These are phyloP conservation scores for Cornus kousa DNA, from an alignment of 148 eudicot genomes.

Conservation along the genomic window DNA sequence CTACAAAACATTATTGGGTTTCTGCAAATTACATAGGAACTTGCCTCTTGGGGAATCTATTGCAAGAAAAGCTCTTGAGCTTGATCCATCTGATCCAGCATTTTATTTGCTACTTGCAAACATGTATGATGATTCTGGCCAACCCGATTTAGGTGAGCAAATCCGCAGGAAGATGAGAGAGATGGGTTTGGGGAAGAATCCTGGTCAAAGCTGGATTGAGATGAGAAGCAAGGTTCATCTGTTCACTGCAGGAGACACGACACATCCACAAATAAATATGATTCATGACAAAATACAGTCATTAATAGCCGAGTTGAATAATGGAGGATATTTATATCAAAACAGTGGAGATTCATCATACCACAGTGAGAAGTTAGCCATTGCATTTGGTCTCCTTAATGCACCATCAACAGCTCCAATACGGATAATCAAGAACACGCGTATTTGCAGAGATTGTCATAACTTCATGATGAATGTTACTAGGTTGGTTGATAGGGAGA, in stretches of 20 bases:
- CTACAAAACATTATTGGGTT: constrained; percentile 14
- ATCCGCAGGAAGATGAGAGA: constrained; percentile 9
- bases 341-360: constrained; percentile 3
- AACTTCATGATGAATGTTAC: constrained; percentile 5
- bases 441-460: not conserved
- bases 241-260: constrained; percentile 8
- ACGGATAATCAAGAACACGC: not conserved
- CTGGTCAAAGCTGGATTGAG: constrained; percentile 14
- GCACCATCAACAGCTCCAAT: constrained; percentile 8
- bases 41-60: constrained; percentile 11
- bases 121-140: constrained; percentile 10
- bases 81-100: constrained; percentile 10
- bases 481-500: constrained; percentile 1
- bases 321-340: not conserved
- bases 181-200: constrained; percentile 5
- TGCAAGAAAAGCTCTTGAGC: constrained; percentile 12
- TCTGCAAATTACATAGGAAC: constrained; percentile 8
- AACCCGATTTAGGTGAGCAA: constrained; percentile 5
- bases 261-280: not conserved
- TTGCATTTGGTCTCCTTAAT: constrained; percentile 9
- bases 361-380: constrained; percentile 14
- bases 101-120: constrained; percentile 12
- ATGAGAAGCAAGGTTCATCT: not conserved
- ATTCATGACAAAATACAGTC: not conserved
- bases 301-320: not conserved